Evolutionary conservation across 1,139 yeast genomes (phyloP), one percentile per base, ranked within the genome.

Genomic region (Blastobotrys ciferrii): DNA sequence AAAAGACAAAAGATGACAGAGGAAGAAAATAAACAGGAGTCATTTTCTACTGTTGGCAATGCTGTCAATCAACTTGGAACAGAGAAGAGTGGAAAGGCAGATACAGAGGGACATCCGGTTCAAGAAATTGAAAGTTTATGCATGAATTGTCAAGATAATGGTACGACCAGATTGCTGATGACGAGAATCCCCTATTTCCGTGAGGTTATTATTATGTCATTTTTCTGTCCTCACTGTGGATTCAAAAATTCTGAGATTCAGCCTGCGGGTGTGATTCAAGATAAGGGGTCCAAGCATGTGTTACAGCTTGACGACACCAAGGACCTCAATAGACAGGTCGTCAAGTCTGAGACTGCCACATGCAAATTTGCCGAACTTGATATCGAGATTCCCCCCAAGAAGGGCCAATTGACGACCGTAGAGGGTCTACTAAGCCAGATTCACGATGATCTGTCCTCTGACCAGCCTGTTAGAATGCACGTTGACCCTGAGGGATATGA

Each of bases 111-210:
- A n/a, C 95, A 88, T 59, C 95, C 96, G 4, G 95, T 92, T 15
- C 97, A 89, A 67, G 98, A 92, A 66, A 80, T 94, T 55, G 94
- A 91, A 65, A 88, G 97, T 15, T 72, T 91, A 47, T 94, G 99
- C 73, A 91, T 94, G 96, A 87, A 88, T 72, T 94, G 99, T 69
- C 88, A 84, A 57, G 72, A 91, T 59, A 77, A 81, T 51, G 99
- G 99, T 53, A 74, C 75, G 45, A 92, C 98, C 13, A 74, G 95
- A 59, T 67, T 94, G 67, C 74, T 94, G 47, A 74, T 94, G 62
- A 92, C 99, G 13, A 76, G 82, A 53, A 94, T 94, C 59, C 99
- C 99, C 11, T 89, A 74, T 62, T 94, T 94, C 72, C 76, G 92
- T 58, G 98, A 94, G 67, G 81, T 94, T 52, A 87, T 94, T 50